Evolutionary conservation across 768 basidiomycete genomes (phyloP), one percentile per base, ranked within the genome.

Genomic region (Mycena amicta): DNA sequence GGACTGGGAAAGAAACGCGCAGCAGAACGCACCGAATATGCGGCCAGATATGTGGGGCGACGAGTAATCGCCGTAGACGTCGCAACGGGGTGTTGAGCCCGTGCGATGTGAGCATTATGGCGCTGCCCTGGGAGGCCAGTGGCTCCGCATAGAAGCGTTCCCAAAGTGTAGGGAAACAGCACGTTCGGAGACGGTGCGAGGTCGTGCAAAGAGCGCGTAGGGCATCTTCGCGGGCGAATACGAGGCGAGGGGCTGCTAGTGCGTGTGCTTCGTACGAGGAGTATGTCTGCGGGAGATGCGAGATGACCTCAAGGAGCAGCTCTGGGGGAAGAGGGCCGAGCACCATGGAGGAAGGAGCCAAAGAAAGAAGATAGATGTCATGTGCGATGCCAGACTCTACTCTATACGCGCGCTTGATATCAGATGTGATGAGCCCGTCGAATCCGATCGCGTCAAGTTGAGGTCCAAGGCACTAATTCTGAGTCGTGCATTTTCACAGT

Each of bases 111-210:
- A 49, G n/a, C 26, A 49, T 49, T 23, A 28, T 26, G 25, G 25
- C 26, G n/a, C n/a, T n/a, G 5, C 25, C 47, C 5, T 12, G 5
- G 13, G 25, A 49, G 22, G 47, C 12, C 12, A 49, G 47, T 28
- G 47, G 47, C n/a, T 49, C 47, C 6, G 47, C 47, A 23, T 49
- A 49, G 27, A 49, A 49, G 6, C 47, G 47, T 28, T 49, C 47
- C 47, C 47, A 49, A 13, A 49, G 47, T 4, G 22, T 6, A 5
- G 47, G 47, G 27, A 26, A 49, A 23, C 22, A 49, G 27, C 47
- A 28, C 47, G 27, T 12, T 13, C 47, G 47, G 6, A 49, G 22
- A 6, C 47, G 47, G 47, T 49, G 47, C 15, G 12, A 26, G 12
- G 25, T 26, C 6, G 6, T 49, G 25, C 25, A 25, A 23, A 49